Conservation (phyloP, 345 rosid genomes). For the Gossypium arboreum region DNA sequence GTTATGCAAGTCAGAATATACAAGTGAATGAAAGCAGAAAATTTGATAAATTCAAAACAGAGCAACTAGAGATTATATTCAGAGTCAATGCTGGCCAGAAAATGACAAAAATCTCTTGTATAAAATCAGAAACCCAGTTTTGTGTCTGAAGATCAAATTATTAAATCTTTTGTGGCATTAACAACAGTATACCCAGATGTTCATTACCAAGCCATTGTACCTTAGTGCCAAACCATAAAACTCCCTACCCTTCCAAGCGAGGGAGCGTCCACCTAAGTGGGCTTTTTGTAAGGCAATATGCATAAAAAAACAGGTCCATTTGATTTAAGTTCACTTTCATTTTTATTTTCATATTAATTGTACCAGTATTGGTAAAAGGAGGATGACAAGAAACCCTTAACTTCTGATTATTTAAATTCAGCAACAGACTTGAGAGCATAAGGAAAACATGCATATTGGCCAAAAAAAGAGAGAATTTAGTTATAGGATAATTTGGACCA, state of each 20-base stretch:
- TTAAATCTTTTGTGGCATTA: not conserved
- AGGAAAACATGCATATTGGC: not conserved
- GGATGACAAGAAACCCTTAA: not conserved
- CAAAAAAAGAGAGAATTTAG: not conserved
- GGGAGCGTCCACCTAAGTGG: not conserved
- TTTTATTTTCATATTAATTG: not conserved
- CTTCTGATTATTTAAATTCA: not conserved
- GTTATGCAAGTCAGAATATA: not conserved
- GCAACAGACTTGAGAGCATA: not conserved
- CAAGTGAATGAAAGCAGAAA: not conserved
- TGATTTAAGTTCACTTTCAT: not conserved
- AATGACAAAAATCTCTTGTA: not conserved
- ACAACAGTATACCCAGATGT: not conserved
- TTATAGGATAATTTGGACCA: not conserved
- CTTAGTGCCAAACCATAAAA: not conserved
- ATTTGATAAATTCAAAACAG: not conserved
- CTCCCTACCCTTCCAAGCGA: not conserved
- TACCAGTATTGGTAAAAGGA: not conserved
- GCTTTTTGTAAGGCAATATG: not conserved
- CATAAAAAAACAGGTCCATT: not conserved
- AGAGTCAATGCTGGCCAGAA: not conserved
- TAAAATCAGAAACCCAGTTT: not conserved
- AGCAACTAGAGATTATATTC: not conserved
- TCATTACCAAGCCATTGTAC: not conserved
- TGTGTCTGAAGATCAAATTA: not conserved